Evolutionary conservation across 257 asterid species (phyloP).

Genomic region (Catharanthus roseus): DNA sequence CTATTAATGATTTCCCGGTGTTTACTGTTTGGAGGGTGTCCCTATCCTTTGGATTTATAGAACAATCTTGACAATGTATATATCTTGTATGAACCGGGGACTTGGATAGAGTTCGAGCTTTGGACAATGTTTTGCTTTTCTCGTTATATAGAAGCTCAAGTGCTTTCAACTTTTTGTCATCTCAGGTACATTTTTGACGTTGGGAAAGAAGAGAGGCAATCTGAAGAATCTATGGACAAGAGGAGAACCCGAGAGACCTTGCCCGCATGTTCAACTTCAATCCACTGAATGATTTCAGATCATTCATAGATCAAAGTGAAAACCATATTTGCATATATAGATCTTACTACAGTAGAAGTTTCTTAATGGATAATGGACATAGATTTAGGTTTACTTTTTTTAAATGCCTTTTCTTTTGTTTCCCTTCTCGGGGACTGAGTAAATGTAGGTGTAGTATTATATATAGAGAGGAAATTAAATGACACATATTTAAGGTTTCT

Average conservation of each 20-base stretch:
- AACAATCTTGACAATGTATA: neutral
- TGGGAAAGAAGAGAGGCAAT: slow-evolving; percentile 80
- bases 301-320: neutral
- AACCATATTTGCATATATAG: slow-evolving; percentile 7
- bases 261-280: slow-evolving; percentile 58
- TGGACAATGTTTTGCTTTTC: neutral
- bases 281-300: slow-evolving; percentile 10
- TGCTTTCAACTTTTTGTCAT: neutral
- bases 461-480: neutral
- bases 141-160: neutral
- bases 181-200: slow-evolving; percentile 68
- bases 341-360: slow-evolving; percentile 3
- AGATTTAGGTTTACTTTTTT: neutral
- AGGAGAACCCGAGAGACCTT: slow-evolving; percentile 82
- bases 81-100: neutral
- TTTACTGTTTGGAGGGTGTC: neutral
- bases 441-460: neutral
- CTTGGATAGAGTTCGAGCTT: neutral
- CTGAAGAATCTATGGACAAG: slow-evolving; percentile 71
- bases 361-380: neutral
- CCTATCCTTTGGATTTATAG: neutral
- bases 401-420: neutral
- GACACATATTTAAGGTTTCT: neutral
- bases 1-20: neutral
- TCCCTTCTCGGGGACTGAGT: slow-evolving; percentile 5